Evolutionary conservation across 768 basidiomycete genomes (phyloP).

Genomic region (Peribolospora baueri): DNA sequence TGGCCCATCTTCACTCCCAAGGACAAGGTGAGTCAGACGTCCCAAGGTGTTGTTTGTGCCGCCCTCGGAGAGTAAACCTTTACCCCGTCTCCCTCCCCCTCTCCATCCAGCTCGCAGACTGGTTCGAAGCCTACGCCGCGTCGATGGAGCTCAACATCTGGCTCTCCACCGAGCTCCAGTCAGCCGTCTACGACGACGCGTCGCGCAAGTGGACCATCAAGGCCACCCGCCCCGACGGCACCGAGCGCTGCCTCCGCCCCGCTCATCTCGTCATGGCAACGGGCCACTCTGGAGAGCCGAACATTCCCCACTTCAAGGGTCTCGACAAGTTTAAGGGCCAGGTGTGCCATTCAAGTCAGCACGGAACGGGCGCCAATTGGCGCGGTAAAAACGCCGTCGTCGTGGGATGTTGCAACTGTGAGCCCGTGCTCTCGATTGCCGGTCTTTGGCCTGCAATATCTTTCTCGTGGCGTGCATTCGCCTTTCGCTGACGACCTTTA

Average conservation of each 20-base stretch:
- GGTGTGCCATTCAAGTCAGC: conserved; percentile 34
- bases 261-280: conserved; percentile 5
- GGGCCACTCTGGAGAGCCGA: conserved; percentile 14
- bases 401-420: conserved; percentile 40
- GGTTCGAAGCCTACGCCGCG: conserved; percentile 15
- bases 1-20: conserved; percentile 19
- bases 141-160: conserved; percentile 11
- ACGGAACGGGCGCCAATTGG: conserved; percentile 30
- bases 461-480: too few species aligned
- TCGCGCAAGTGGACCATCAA: conserved; percentile 1
- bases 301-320: conserved; percentile 6
- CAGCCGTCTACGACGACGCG: conserved; percentile 8
- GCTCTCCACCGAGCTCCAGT: conserved; percentile 10
- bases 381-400: conserved; percentile 46
- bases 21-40: too few species aligned
- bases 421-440: conserved; percentile 12
- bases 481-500: conserved; percentile 1
- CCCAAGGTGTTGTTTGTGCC: too few species aligned
- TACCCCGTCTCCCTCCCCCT: too few species aligned
- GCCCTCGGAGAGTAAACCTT: too few species aligned
- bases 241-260: too few species aligned
- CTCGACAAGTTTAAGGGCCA: conserved; percentile 39
- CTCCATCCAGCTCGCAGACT: conserved; percentile 16
- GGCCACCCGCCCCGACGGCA: not conserved
- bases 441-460: not conserved